phyloP scores from a whole-genome alignment of 306 rosid species.

The Vicia villosa region DNA sequence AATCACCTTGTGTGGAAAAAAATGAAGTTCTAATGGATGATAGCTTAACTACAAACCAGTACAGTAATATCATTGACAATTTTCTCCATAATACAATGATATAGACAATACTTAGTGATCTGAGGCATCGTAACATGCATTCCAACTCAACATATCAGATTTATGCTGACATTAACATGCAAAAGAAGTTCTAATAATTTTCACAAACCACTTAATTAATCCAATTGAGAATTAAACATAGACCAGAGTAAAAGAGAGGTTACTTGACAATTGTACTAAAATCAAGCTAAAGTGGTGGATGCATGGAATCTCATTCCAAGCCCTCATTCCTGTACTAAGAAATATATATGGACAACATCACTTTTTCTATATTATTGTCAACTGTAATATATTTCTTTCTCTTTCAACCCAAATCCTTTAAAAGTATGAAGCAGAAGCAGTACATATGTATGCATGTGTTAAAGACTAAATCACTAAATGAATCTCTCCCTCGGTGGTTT shows the following conservation, averaged over 20 bases:
- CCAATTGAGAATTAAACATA: conserved; percentile 6
- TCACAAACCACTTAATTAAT: not conserved
- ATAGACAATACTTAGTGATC: not conserved
- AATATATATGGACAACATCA: not conserved
- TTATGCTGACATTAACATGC: not conserved
- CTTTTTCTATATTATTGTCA: conserved; percentile 1
- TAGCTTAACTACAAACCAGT: not conserved
- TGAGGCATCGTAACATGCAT: not conserved
- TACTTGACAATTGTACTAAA: conserved; percentile 11
- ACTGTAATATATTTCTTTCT: not conserved
- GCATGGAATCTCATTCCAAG: conserved; percentile 10
- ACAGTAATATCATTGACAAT: not conserved
- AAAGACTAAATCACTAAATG: conserved; percentile 16
- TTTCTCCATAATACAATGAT: not conserved
- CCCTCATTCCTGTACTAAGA: not conserved
- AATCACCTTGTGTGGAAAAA: not conserved
- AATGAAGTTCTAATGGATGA: not conserved
- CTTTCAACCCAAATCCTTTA: not conserved
- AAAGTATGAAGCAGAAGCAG: conserved; percentile 13
- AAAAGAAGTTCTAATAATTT: not conserved
- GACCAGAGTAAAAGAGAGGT: conserved; percentile 4
- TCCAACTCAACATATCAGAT: not conserved
- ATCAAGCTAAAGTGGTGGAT: conserved; percentile 18
- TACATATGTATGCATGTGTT: conserved; percentile 7
- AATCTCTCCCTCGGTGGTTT: not conserved